Evolutionary conservation across 2,329 filamentous ascomycete genomes (phyloP).

Genomic region (Paecilomyces sp.): DNA sequence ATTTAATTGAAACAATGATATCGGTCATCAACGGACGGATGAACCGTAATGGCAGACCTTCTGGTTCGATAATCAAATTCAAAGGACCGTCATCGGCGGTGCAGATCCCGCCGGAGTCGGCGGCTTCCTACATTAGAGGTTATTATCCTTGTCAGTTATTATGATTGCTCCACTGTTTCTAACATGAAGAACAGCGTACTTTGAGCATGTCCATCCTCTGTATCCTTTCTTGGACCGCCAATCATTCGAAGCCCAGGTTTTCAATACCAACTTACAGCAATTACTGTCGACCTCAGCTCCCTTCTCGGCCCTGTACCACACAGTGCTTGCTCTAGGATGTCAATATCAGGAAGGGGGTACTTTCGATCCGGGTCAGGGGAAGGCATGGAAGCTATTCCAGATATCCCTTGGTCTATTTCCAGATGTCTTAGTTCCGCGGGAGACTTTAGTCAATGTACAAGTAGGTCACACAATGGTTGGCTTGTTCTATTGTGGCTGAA

Average conservation of each 20-base stretch:
- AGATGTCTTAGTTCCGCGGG: constrained; percentile 21
- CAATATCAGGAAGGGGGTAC: constrained; percentile 27
- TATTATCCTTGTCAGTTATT: constrained; percentile 2
- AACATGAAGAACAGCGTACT: constrained; percentile 24
- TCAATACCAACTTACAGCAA: constrained; percentile 16
- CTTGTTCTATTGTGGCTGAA: background rate
- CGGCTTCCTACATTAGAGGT: constrained; percentile 8
- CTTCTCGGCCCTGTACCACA: constrained; percentile 34
- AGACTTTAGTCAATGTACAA: constrained; percentile 14
- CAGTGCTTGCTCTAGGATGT: constrained; percentile 31
- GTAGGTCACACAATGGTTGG: constrained; percentile 1
- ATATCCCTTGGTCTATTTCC: constrained; percentile 29
- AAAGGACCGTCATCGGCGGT: constrained; percentile 8
- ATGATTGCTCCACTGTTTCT: background rate
- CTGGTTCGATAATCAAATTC: constrained; percentile 8
- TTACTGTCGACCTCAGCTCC: constrained; percentile 19
- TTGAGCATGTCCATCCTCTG: constrained; percentile 31
- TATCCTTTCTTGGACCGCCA: constrained; percentile 35
- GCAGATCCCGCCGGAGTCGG: constrained; percentile 7
- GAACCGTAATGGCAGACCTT: constrained; percentile 2
- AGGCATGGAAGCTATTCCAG: constrained; percentile 34
- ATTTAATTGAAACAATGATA: constrained; percentile 15
- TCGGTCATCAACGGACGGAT: constrained; percentile 11
- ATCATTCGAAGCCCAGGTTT: constrained; percentile 27
- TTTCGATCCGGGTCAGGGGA: constrained; percentile 33